Evolutionary conservation across 768 basidiomycete genomes (phyloP), one percentile per base, ranked within the genome.

Genomic region (Suillus clintonianus): DNA sequence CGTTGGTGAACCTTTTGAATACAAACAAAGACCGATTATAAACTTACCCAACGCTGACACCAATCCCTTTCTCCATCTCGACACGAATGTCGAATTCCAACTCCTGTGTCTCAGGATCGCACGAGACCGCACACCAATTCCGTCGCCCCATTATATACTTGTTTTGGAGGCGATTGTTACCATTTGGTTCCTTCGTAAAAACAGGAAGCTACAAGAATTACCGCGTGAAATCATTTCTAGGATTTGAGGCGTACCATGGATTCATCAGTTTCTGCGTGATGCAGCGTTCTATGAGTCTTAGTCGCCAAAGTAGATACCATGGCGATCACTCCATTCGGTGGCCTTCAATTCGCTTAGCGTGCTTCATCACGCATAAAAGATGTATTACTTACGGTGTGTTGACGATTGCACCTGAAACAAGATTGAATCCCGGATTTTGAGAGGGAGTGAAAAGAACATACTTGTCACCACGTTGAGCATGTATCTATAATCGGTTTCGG

Each of bases 381-480:
- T 50, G 56, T 3, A 64, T 9, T 11, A 80, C 91, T 72, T 71
- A 90, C 90, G 97, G 95, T 6, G 97, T 97, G 72, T 97, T 97
- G 55, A 99, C 97, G 66, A 99, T 99, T 15, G 97, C 97, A 70
- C 88, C 87, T 89, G 59, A 47, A 57, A 65, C 45, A 24, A 67
- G 11, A 9, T 19, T 17, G 19, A 57, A 41, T 19, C 17, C 24
- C 51, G 10, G 27, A 19, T 17, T 17, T 41, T 19, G 27, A 42
- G 24, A 58, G 45, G 10, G 62, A 62, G 11, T 8, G 63, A 36
- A 19, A 42, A 59, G 36, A 17, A 78, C 85, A 65, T 68, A 89
- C 93, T 94, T 5, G 92, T 87, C 10, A 94, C 85, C 39, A 95
- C 79, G 68, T 97, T 96, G 54, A 96, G 73, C 95, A 99, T 98